Evolutionary conservation across 73 alveolate species (phyloP), one percentile per base, ranked within the genome.

Genomic region (Blepharisma japonicum): DNA sequence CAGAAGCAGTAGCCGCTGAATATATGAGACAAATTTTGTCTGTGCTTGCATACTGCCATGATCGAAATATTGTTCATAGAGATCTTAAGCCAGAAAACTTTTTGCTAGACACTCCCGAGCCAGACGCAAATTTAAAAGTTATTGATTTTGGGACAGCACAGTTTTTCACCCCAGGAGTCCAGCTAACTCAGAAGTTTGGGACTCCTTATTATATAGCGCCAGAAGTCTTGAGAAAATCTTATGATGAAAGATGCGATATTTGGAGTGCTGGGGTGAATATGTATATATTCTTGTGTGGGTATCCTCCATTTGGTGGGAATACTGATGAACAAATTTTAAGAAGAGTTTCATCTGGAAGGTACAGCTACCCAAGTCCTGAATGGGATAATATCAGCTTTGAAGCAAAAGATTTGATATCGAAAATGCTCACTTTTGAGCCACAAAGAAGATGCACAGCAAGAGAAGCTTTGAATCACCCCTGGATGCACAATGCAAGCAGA

Each of bases 141-240:
- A 95, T 95, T 7, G 99, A 95, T 86, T 95, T 95, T 79, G 98
- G 99, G 18, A 84, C 96, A 27, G 90, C 98, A 0, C 42, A 32
- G 42, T 32, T 32, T 32, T 32, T 32, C 42, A 32, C 42, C 0
- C 42, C 42, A 32, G 42, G 42, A 32, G 42, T 32, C 0, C 0
- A 0, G 42, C 42, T 32, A 32, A 32, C 42, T 32, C 42, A 32
- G 42, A 32, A 32, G 42, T 32, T 32, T 32, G 42, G 42, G 42
- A 32, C 42, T 32, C 42, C 42, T 32, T 32, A 32, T 32, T 32
- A 32, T 32, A 32, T 32, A 32, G 42, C 42, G 42, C 42, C 42
- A 0, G 42, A 32, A 32, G 42, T 32, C 42, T 32, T 32, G 42
- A 32, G 42, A 32, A 32, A 32, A 32, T 32, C 42, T 1, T 53